Evolutionary conservation across 1,284 basidiomycete species (phyloP), one percentile per base, ranked within the genome.

Genomic region (Pyrrhoderma noxium): DNA sequence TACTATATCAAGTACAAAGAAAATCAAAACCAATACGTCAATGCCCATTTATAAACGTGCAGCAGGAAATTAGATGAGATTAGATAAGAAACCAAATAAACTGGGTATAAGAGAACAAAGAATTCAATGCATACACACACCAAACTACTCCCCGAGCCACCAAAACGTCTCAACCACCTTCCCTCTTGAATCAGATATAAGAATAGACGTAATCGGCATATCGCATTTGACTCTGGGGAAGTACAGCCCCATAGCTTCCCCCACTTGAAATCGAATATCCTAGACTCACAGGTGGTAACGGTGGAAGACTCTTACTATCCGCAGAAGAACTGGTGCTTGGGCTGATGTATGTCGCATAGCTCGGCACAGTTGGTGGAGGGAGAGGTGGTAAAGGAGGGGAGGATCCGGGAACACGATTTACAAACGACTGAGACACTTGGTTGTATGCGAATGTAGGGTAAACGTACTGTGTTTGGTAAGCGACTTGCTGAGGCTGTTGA

Each of bases 341-440:
- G 16, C 35, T 14, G 21, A 16, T 21, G 35, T 23, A 14, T 27
- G 18, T 47, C 7, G 46, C 36, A 19, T 39, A 39, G 11, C 36
- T 47, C 36, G 46, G 46, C 25, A 47, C 40, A 19, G n/a, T 46
- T 21, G 19, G 34, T 31, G 27, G 27, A 31, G 38, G 38, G n/a
- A 40, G 38, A 7, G 38, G 38, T 21, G 38, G 38, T 16, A 40
- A 21, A 16, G 38, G 38, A 40, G 38, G 46, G 3, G 46, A 47
- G 5, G 46, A 47, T 8, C 46, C 46, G 13, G 46, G 46, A 22
- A 47, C 46, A n/a, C 46, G 46, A n/a, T 36, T 22, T 31, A 31
- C 27, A 31, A 31, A 31, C 5, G 27, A 31, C 27, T 31, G 27
- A 11, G 27, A 11, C 11, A 31, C 11, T 11, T 31, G 27, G 7